phyloP scores from a whole-genome alignment of 345 rosid species.

The Syzygium aqueum region DNA sequence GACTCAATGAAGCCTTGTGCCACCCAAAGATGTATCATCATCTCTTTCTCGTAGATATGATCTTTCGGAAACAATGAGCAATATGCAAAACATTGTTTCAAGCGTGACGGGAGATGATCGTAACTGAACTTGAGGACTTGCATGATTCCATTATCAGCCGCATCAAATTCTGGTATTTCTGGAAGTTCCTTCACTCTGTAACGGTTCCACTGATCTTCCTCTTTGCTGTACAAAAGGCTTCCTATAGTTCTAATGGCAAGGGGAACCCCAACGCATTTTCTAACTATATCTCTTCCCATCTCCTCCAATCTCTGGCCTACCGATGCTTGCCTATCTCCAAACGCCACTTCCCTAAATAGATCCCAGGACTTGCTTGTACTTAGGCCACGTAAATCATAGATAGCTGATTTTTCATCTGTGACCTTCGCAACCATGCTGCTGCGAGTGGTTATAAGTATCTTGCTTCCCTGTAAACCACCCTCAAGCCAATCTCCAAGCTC shows the following conservation, averaged over 20 bases:
- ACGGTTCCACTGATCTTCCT: accelerated
- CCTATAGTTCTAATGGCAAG: background rate
- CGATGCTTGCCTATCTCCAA: background rate
- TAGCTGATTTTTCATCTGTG: background rate
- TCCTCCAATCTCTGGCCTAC: accelerated
- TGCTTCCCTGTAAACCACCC: background rate
- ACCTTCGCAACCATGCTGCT: background rate
- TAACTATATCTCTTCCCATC: background rate
- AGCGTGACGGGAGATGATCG: background rate
- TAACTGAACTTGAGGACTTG: background rate
- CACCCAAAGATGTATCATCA: accelerated
- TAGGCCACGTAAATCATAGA: background rate
- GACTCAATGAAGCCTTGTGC: background rate
- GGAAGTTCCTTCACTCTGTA: background rate
- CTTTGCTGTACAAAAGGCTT: background rate
- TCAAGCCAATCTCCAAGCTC: background rate
- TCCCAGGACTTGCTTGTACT: background rate
- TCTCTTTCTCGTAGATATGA: accelerated
- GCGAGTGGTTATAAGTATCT: background rate
- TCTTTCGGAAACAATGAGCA: background rate
- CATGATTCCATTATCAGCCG: accelerated
- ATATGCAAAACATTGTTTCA: background rate
- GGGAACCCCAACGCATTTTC: background rate
- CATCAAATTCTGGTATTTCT: background rate
- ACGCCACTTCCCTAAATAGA: background rate